Conservation (phyloP, 2,329 filamentous ascomycete species). For the Pseudogymnoascus sp. region DNA sequence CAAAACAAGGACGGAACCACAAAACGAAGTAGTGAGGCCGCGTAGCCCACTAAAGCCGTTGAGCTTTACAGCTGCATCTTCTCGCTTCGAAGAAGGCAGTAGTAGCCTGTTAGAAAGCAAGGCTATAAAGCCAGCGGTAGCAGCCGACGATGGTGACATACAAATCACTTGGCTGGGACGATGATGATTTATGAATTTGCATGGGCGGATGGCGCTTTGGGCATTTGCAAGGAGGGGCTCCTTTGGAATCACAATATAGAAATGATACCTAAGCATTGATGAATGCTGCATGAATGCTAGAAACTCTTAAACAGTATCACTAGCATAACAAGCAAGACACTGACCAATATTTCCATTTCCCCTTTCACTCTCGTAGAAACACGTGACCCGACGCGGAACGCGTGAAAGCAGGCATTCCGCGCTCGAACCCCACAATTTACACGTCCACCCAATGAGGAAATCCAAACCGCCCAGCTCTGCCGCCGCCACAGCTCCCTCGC, state of each 20-base stretch:
- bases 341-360: background rate
- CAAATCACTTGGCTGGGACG: conserved; percentile 11
- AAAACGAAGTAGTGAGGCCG: conserved; percentile 10
- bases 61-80: conserved; percentile 19
- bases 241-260: conserved; percentile 4
- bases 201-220: conserved; percentile 4
- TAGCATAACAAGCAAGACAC: background rate
- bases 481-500: background rate
- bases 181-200: conserved; percentile 12
- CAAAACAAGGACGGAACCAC: conserved; percentile 10
- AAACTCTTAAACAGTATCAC: background rate
- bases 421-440: conserved; percentile 1
- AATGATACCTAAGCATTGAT: conserved; percentile 3
- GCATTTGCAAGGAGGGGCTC: conserved; percentile 6
- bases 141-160: conserved; percentile 8
- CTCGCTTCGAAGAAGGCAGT: background rate
- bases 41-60: conserved; percentile 12
- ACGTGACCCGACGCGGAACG: conserved; percentile 6
- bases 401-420: background rate
- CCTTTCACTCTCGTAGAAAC: background rate
- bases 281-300: background rate
- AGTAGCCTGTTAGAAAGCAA: background rate
- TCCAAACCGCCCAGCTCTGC: background rate
- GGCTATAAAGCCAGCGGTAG: background rate
- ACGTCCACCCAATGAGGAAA: conserved; percentile 9